These are phyloP conservation scores for Linaria vulgaris DNA, from an alignment of 257 asterid species.

Conservation along the genomic window DNA sequence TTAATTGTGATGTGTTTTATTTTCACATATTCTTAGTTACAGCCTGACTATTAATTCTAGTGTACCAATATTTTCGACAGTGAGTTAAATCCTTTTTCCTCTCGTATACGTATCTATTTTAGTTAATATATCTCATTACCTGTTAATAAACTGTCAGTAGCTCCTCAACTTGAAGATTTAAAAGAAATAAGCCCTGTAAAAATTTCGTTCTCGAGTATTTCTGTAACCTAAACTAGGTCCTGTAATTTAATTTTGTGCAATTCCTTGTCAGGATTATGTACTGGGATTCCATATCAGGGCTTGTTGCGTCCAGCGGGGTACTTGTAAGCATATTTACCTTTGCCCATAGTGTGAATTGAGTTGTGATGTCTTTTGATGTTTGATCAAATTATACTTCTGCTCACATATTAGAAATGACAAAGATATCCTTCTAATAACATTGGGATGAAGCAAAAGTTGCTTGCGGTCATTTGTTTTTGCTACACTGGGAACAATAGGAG, in stretches of 20 bases:
- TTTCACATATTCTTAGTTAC: not conserved
- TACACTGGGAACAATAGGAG: too few relatives aligned
- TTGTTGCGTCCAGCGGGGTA: constrained; percentile 86
- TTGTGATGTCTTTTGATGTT: too few relatives aligned
- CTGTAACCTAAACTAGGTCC: constrained; percentile 11
- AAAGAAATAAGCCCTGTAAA: not conserved
- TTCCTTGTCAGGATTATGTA: constrained; percentile 70
- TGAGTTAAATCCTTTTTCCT: constrained; percentile 2
- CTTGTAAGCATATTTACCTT: constrained; percentile 58
- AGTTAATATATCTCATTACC: constrained; percentile 1
- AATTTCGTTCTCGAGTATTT: constrained; percentile 17
- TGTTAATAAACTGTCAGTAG: not conserved
- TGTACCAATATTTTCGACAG: not conserved
- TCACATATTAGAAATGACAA: too few relatives aligned
- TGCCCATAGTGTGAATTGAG: not conserved
- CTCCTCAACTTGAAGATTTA: constrained; percentile 16
- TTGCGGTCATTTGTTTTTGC: too few relatives aligned
- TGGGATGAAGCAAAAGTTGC: too few relatives aligned
- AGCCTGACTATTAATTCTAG: not conserved
- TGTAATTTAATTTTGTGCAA: constrained; percentile 15
- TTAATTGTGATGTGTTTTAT: constrained; percentile 4
- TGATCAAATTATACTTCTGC: too few relatives aligned
- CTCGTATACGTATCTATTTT: not conserved
- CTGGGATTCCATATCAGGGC: constrained; percentile 83
- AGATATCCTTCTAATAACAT: too few relatives aligned